Evolutionary conservation across 1,284 basidiomycete species (phyloP).

Genomic region (Tilletia indica): DNA sequence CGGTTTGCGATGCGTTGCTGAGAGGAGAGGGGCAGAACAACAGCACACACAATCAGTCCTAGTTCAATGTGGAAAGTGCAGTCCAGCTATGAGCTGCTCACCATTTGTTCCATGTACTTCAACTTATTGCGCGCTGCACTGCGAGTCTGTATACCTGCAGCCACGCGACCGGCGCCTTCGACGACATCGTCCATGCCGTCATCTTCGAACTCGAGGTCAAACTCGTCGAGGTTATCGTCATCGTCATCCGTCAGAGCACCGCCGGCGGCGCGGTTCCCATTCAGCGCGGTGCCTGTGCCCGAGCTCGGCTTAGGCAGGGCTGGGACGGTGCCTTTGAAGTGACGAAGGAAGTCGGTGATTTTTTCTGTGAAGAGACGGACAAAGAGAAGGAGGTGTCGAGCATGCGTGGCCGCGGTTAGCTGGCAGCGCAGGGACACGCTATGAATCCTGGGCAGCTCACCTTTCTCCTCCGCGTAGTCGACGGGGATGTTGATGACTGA

Average conservation of each 20-base stretch:
- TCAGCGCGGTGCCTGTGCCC: neutral
- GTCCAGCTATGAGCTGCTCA: conserved; percentile 57
- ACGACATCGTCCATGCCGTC: conserved; percentile 23
- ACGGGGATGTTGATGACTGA: conserved; percentile 62
- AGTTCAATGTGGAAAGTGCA: neutral
- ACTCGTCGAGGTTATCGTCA: conserved; percentile 22
- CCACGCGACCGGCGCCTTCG: neutral
- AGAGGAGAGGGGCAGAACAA: neutral
- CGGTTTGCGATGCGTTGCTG: conserved; percentile 90
- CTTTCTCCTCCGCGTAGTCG: conserved; percentile 62
- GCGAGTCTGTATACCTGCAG: conserved; percentile 12
- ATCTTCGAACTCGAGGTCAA: conserved; percentile 26
- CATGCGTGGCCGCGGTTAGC: neutral
- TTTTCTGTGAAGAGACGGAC: conserved; percentile 24
- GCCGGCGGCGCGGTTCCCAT: neutral
- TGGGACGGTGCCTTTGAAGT: conserved; percentile 40
- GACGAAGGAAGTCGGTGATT: conserved; percentile 48
- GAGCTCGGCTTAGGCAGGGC: neutral
- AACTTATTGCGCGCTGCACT: conserved; percentile 45
- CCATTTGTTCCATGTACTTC: conserved; percentile 88
- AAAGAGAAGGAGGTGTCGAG: neutral
- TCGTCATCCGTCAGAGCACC: conserved; percentile 25
- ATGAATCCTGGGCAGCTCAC: conserved; percentile 32
- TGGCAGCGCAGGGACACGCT: neutral
- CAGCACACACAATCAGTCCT: neutral